These are phyloP conservation scores for Leishmania guyanensis DNA, from an alignment of 208 protist species.

Conservation along the genomic window DNA sequence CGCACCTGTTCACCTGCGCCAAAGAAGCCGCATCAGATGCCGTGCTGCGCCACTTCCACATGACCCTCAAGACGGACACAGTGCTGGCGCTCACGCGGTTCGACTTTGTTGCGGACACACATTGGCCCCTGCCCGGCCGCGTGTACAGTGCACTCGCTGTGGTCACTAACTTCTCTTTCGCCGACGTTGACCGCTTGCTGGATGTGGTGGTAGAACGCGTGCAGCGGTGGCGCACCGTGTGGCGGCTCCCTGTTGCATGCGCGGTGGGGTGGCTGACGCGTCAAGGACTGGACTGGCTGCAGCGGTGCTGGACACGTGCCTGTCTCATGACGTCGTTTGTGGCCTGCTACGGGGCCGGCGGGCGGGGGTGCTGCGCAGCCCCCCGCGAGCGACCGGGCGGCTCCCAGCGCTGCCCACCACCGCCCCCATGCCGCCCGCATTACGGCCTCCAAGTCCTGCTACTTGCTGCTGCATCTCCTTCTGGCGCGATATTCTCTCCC, in stretches of 20 bases:
- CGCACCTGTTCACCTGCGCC: constrained; percentile 17
- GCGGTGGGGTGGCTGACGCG: constrained; percentile 20
- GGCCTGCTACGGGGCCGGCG: background rate
- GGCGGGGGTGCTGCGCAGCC: background rate
- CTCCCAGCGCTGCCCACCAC: background rate
- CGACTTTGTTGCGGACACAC: constrained; percentile 42
- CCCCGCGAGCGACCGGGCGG: background rate
- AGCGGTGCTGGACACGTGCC: constrained; percentile 19
- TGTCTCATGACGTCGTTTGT: constrained; percentile 22
- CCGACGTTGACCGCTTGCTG: constrained; percentile 37
- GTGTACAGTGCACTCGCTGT: constrained; percentile 43
- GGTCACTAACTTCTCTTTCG: constrained; percentile 43
- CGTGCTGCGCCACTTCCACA: constrained; percentile 21
- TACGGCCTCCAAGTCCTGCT: constrained; percentile 24
- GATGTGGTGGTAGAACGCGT: constrained; percentile 14
- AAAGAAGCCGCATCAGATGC: constrained; percentile 26
- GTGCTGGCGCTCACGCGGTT: constrained; percentile 46
- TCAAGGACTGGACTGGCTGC: constrained; percentile 24
- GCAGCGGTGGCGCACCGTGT: constrained; percentile 18
- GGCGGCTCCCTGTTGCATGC: constrained; percentile 20
- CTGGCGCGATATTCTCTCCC: background rate
- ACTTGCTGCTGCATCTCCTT: constrained; percentile 7
- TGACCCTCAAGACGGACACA: constrained; percentile 33
- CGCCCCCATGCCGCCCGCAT: constrained; percentile 1
- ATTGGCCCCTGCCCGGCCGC: constrained; percentile 42